Evolutionary conservation across 2,329 filamentous ascomycete genomes (phyloP), one percentile per base, ranked within the genome.

Genomic region (Plectosphaerella sp.): DNA sequence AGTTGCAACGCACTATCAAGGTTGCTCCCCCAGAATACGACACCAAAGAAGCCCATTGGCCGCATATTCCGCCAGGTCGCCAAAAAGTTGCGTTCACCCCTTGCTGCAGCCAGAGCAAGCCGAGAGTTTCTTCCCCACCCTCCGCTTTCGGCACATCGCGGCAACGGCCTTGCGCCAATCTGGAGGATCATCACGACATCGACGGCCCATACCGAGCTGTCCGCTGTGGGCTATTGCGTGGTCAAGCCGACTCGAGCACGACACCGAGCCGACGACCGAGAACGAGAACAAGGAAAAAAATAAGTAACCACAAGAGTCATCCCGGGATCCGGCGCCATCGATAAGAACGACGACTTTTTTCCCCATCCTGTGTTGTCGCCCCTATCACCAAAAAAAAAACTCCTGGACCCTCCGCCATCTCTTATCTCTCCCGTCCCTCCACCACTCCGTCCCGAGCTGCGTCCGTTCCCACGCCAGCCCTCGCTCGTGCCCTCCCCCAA

Each of bases 91-190:
- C 41, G 41, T 43, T 43, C 16, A 16, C 18, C n/a, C n/a, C 41
- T 20, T 20, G 15, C 16, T 43, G 10, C n/a, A 16, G 16, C 41
- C n/a, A 18, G 28, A 33, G 28, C 28, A 33, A 33, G 28, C 28
- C 28, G 28, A 33, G 28, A 33, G 28, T 33, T 43, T n/a, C 15
- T 18, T 18, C 46, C 46, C 20, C 47, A 35, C 18, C 20, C 47
- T 48, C 47, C 47, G 47, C 47, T 48, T 48, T 48, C 47, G 47
- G 47, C 35, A 39, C 22, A 41, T 48, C 47, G 37, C 37, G 37
- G 47, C 47, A 39, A 25, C 47, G 35, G 22, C 22, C 35, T 48
- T 48, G 36, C 47, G 47, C 37, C 47, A 48, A 48, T 41, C 47
- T 48, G 18, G 47, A 41, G 37, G 37, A 25, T 25, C 22, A 48